Conservation (phyloP, 345 rosid genomes). For the Ricinus communis region DNA sequence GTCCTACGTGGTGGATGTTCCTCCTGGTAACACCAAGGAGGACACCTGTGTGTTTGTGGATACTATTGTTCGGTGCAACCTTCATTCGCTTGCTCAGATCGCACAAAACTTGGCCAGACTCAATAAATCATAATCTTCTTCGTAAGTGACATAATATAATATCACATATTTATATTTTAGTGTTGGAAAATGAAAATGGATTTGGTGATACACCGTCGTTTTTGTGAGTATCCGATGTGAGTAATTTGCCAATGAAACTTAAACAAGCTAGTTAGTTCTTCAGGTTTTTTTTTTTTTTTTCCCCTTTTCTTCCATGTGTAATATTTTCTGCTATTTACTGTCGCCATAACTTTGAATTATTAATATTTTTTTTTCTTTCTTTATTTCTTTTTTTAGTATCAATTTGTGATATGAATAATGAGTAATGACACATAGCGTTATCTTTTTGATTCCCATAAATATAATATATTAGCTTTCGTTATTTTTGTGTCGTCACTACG, state of each 20-base stretch:
- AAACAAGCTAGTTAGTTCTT: neutral
- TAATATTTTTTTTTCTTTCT: no score
- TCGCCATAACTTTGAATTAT: no score
- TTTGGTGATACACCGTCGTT: conserved; percentile 31
- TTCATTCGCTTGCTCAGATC: conserved; percentile 42
- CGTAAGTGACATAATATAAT: conserved; percentile 2
- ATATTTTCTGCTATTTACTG: neutral
- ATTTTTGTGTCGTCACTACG: conserved; percentile 15
- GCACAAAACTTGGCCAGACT: conserved; percentile 26
- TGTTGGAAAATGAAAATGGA: conserved; percentile 12
- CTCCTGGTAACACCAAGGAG: conserved; percentile 50
- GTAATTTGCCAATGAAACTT: conserved; percentile 13
- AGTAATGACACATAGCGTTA: conserved; percentile 6
- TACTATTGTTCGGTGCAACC: conserved; percentile 48
- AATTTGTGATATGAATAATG: conserved; percentile 21
- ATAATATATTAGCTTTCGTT: conserved; percentile 6
- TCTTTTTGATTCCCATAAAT: neutral
- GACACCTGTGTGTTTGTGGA: conserved; percentile 51
- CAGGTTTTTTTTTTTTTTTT: neutral
- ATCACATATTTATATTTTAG: neutral
- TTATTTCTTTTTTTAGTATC: neutral
- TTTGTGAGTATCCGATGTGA: conserved; percentile 30
- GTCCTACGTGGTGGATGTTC: conserved; percentile 52
- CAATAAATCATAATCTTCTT: conserved; percentile 5
- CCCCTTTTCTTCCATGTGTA: conserved; percentile 2